Conservation (phyloP, 2,329 filamentous ascomycete species). For the Venturia asperata region DNA sequence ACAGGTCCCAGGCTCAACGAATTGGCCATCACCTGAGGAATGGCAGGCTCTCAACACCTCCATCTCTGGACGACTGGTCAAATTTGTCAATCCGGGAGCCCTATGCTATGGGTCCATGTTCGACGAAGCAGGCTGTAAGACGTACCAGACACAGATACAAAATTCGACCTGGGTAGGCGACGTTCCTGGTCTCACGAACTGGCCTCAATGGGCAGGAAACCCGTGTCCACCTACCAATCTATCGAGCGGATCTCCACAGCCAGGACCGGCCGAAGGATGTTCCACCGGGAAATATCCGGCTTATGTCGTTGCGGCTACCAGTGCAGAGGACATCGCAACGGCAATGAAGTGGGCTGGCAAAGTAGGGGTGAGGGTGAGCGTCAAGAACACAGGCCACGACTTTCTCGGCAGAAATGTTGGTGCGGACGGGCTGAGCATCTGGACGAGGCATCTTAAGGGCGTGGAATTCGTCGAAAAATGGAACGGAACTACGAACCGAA, state of each 20-base stretch:
- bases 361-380: constrained; percentile 8
- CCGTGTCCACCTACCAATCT: background rate
- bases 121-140: constrained; percentile 6
- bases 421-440: constrained; percentile 10
- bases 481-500: constrained; percentile 3
- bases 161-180: constrained; percentile 4
- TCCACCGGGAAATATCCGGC: constrained; percentile 11
- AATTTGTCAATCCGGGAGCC: constrained; percentile 10
- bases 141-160: background rate
- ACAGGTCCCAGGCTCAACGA: background rate
- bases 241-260: background rate
- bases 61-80: constrained; percentile 15
- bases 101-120: constrained; percentile 15
- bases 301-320: constrained; percentile 18
- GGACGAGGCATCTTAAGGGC: constrained; percentile 19
- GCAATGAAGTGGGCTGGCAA: constrained; percentile 18
- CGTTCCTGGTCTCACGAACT: background rate
- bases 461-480: constrained; percentile 12
- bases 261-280: constrained; percentile 14
- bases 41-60: constrained; percentile 18
- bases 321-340: constrained; percentile 12
- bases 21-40: constrained; percentile 16
- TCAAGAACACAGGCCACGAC: constrained; percentile 21
- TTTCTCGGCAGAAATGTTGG: constrained; percentile 18
- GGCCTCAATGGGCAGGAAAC: constrained; percentile 14